phyloP scores from a whole-genome alignment of 148 eudicot genomes.

The Dysphania ambrosioides region DNA sequence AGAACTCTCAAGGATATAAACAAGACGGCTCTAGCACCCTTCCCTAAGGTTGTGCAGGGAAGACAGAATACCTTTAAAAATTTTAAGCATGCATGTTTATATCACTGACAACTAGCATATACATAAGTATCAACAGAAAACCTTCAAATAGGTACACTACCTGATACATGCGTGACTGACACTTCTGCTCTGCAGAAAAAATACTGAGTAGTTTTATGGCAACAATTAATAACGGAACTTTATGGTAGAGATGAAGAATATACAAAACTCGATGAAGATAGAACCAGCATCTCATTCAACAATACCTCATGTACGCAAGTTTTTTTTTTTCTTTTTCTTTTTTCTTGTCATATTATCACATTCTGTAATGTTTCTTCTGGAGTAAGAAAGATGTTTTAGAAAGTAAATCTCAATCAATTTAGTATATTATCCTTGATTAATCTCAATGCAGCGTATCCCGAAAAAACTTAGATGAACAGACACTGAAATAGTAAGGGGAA shows the following conservation, averaged over 20 bases:
- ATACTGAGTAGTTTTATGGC: too few relatives aligned
- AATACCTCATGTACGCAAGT: background rate
- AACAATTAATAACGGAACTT: background rate
- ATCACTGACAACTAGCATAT: background rate
- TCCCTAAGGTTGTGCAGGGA: background rate
- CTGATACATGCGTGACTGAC: background rate
- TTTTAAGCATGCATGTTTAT: too few relatives aligned
- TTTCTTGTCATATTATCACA: too few relatives aligned
- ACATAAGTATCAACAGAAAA: background rate
- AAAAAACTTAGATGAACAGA: conserved; percentile 22
- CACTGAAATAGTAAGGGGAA: conserved; percentile 20
- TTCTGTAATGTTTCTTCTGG: background rate
- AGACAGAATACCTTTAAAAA: too few relatives aligned
- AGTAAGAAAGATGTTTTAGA: background rate
- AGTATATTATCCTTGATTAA: background rate
- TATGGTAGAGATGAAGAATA: background rate
- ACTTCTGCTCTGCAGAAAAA: background rate
- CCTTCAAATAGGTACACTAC: background rate
- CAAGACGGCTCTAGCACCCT: background rate
- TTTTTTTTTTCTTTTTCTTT: background rate
- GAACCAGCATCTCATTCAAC: background rate
- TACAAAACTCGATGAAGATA: background rate
- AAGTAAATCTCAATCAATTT: background rate
- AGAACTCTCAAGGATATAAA: background rate
- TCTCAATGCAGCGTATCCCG: conserved; percentile 12